Base-by-base conservation (phyloP, 1,284 basidiomycete species). In the Austroboletus olivaceoglutinosus region DNA sequence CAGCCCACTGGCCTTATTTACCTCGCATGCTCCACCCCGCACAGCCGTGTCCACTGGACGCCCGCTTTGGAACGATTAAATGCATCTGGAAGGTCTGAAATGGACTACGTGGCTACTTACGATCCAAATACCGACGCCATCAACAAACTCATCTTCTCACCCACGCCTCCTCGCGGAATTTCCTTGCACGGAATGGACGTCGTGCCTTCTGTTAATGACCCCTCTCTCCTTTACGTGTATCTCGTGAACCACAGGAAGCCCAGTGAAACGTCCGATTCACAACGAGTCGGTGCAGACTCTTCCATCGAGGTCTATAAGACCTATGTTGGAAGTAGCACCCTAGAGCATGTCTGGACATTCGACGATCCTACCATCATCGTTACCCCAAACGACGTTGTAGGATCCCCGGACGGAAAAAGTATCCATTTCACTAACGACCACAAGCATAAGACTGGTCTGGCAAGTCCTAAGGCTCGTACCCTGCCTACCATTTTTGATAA, bases 101-200 rank as follows among this genome's bases (percentile, higher is more conserved):
- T 62, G 19, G 85, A 89, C 64, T 85, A 83, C 62, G 72, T 90
- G 53, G 85, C 85, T 12, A 77, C 76, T 1, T 85, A 83, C 60
- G 76, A 85, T 52, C 78, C 79, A 10, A 53, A 58, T 16, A 76
- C 79, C 7, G 71, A 67, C 25, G 58, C 63, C 50, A 68, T 82
- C 38, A 80, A 72, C 12, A 77, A 72, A 30, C 72, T 89, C 43
- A 57, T 65, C 10, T 63, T 82, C 9, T 55, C 71, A 27, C 77
- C 75, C 60, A 60, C 69, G 13, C 64, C 67, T 9, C 41, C 54
- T 1, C 70, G 74, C 10, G 80, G 78, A 1, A 69, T 89, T 39
- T 81, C 80, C 30, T 59, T 84, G 15, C 86, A 89, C 57, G 88
- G 86, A 13, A 81, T 91, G 77, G 86, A 87, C 51, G 78, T 89